Evolutionary conservation across 2,329 filamentous ascomycete species (phyloP), one percentile per base, ranked within the genome.

Genomic region (Xylaria sp.): DNA sequence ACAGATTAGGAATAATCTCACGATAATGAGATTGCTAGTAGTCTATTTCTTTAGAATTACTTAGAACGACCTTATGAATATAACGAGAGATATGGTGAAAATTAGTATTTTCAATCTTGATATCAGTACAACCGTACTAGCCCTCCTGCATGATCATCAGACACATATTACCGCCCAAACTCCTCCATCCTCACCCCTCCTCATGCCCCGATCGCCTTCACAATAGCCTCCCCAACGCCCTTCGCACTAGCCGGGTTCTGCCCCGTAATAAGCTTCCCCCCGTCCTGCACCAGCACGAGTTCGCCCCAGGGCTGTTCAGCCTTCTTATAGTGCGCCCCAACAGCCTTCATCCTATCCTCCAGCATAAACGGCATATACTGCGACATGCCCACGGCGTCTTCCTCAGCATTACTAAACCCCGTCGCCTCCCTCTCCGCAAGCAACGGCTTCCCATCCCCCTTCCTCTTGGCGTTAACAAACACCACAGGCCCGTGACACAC

Each of bases 401-500:
- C 87, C 80, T 90, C 88, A 0, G 69, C 79, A 74, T 89, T 87
- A 42, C 83, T 85, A 75, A 90, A 89, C 10, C 86, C 89, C 0
- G 89, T 91, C 27, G 89, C 87, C 54, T 84, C 80, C 75, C 84
- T 85, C 53, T 86, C 88, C 59, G 83, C 79, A 47, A 92, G 78
- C 10, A 92, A 79, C 60, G 83, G 82, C 70, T 82, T 80, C 40
- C 88, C 88, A 74, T 84, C 86, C 2, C 35, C 37, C 13, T 44
- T n/a, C 13, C 40, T 18, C 51, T 71, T 71, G 42, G 87, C 90
- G 72, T 90, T 85, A 58, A 85, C 82, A 18, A 93, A 82, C 13
- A 86, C 91, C 3, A 86, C 87, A 2, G 90, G 88, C 5, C 89
- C 91, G 79, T 93, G 91, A 82, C 91, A 92, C 54, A 93, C 89